Percentiles rank a stretch among this genome's conserved stretches.
Evolutionary conservation across 495 filamentous ascomycete genomes (phyloP).

Genomic region (Penicillium silybi): DNA sequence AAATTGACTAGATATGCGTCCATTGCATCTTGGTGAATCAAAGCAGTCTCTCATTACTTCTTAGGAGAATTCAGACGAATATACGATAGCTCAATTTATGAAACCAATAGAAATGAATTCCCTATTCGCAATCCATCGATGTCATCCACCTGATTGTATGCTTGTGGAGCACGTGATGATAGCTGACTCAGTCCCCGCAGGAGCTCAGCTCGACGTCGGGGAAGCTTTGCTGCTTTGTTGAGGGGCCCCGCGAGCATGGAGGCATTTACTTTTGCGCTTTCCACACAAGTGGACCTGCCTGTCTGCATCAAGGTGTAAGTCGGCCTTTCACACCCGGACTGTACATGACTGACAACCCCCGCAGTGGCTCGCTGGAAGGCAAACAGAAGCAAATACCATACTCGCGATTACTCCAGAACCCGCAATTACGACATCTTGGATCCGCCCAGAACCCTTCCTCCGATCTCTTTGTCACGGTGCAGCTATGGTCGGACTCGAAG

Average conservation of each 20-base stretch:
- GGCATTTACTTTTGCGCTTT: conserved; percentile 88
- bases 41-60: no score
- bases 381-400: conserved; percentile 72
- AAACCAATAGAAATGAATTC: no score
- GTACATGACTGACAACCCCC: conserved; percentile 6
- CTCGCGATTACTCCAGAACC: conserved; percentile 70
- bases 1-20: no score
- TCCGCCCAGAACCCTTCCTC: conserved; percentile 72
- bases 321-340: background rate
- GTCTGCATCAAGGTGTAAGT: conserved; percentile 81
- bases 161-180: conserved; percentile 11
- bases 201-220: conserved; percentile 1
- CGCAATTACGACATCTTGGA: conserved; percentile 78
- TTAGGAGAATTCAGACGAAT: no score
- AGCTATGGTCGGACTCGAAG: conserved; percentile 95
- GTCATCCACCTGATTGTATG: background rate
- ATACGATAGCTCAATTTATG: no score
- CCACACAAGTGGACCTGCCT: conserved; percentile 69
- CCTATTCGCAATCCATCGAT: no score
- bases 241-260: conserved; percentile 58
- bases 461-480: conserved; percentile 88
- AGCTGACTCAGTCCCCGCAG: conserved; percentile 14
- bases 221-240: background rate
- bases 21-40: no score
- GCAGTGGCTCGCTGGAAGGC: conserved; percentile 81